A percentile compares a stretch with the other conserved stretches of the same genome.
Conservation (phyloP, 768 basidiomycete species). For the Tricholoma sp. region DNA sequence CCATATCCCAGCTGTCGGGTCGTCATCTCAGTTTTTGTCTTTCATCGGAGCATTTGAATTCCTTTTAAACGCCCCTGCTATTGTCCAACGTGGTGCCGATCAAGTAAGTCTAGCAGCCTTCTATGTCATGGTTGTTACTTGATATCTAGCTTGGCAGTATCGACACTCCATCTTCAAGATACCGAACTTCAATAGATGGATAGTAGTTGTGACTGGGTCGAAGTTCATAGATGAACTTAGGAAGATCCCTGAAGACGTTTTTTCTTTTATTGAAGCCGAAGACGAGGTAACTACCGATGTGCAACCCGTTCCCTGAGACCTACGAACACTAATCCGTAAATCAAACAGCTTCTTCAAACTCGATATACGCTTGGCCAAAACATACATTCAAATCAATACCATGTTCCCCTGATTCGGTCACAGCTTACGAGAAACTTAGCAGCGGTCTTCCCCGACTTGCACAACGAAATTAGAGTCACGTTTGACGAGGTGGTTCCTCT, state of each 20-base stretch:
- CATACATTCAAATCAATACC: constrained; percentile 29
- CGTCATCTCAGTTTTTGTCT: not conserved
- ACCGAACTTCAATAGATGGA: constrained; percentile 26
- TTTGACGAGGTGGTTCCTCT: constrained; percentile 26
- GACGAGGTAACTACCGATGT: constrained; percentile 22
- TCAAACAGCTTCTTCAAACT: constrained; percentile 23
- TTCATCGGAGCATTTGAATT: not conserved
- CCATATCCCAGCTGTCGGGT: not conserved
- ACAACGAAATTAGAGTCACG: constrained; percentile 45
- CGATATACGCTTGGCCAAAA: constrained; percentile 29
- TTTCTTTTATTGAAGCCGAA: constrained; percentile 28
- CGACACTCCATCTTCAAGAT: constrained; percentile 22
- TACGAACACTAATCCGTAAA: not conserved
- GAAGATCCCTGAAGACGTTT: constrained; percentile 30
- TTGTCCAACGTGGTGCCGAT: not conserved
- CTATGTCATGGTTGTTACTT: not conserved
- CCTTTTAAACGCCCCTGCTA: not conserved
- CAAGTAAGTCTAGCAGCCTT: not conserved
- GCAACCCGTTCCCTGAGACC: not conserved
- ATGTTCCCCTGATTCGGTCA: constrained; percentile 28
- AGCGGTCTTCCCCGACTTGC: constrained; percentile 29
- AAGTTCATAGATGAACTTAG: constrained; percentile 34
- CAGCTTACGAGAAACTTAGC: constrained; percentile 31
- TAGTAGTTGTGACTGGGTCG: constrained; percentile 28
- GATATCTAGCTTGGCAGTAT: constrained; percentile 12